Percentiles rank a stretch among this genome's conserved stretches.
Evolutionary conservation across 164 flowering plant species (phyloP).

Genomic region (Piper longum): DNA sequence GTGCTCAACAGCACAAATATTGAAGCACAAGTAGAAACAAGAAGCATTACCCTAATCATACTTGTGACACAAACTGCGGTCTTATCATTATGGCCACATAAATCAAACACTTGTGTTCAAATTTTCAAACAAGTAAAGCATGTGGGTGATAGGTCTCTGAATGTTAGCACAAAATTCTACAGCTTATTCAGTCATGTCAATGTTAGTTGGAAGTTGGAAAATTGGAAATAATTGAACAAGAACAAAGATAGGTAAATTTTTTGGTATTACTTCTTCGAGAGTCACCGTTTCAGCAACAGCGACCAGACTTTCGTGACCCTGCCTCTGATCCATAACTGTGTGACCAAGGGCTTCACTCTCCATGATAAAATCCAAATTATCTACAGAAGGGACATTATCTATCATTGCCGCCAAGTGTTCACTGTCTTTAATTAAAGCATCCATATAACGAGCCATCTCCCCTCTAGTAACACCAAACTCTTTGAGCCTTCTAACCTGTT

Average conservation of each 20-base stretch:
- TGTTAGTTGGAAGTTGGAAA: too few species aligned
- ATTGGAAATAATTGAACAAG: background rate
- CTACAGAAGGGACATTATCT: conserved; percentile 94
- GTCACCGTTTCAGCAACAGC: conserved; percentile 87
- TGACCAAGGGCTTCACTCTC: conserved; percentile 97
- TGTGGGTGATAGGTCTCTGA: too few species aligned
- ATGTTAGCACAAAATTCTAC: too few species aligned
- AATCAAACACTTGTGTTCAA: too few species aligned
- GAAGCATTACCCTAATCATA: too few species aligned
- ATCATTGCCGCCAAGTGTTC: conserved; percentile 98
- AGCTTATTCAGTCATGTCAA: too few species aligned
- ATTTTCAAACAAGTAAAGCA: too few species aligned
- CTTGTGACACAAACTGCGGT: too few species aligned
- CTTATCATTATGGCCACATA: too few species aligned
- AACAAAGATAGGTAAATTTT: too few species aligned
- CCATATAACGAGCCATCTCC: conserved; percentile 90
- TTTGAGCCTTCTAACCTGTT: conserved; percentile 90
- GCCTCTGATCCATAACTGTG: conserved; percentile 96
- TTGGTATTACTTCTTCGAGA: conserved; percentile 67
- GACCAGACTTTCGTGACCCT: conserved; percentile 84
- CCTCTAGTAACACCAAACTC: conserved; percentile 97
- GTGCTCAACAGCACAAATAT: too few species aligned
- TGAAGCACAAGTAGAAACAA: too few species aligned
- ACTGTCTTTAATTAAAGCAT: conserved; percentile 94
- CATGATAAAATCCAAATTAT: conserved; percentile 93